Evolutionary conservation across 116 monocot genomes (phyloP).

Genomic region (Dioscorea cayenensis): DNA sequence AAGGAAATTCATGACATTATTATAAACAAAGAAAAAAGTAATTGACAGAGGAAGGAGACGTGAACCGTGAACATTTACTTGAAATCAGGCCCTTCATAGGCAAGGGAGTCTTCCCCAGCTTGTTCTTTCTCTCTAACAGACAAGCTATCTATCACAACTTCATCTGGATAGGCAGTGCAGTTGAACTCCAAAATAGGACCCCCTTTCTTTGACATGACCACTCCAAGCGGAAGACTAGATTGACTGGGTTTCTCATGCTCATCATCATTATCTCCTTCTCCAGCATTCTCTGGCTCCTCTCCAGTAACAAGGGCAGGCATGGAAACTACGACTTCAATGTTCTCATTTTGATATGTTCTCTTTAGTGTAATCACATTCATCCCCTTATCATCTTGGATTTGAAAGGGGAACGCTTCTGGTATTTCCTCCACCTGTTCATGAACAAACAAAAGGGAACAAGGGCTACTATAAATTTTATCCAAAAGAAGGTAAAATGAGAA

Average conservation of each 20-base stretch:
- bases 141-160: constrained; percentile 73
- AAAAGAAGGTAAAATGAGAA: no score
- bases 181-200: constrained; percentile 58
- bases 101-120: constrained; percentile 47
- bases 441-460: not conserved
- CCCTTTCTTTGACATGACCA: constrained; percentile 43
- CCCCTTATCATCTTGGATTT: constrained; percentile 63
- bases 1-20: not conserved
- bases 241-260: constrained; percentile 24
- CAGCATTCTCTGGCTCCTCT: constrained; percentile 41
- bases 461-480: not conserved
- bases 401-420: constrained; percentile 73
- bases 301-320: constrained; percentile 90
- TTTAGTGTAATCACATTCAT: constrained; percentile 41
- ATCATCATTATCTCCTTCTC: constrained; percentile 9
- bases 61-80: constrained; percentile 30
- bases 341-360: constrained; percentile 63
- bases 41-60: not conserved
- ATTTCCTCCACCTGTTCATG: constrained; percentile 55
- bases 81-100: constrained; percentile 97
- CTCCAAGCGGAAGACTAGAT: constrained; percentile 68
- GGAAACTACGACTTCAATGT: constrained; percentile 62
- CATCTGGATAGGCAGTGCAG: constrained; percentile 89
- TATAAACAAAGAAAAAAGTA: not conserved
- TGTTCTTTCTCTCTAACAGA: constrained; percentile 38